Evolutionary conservation across 495 filamentous ascomycete genomes (phyloP).

Genomic region (Lasiosphaeriaceae sp.): DNA sequence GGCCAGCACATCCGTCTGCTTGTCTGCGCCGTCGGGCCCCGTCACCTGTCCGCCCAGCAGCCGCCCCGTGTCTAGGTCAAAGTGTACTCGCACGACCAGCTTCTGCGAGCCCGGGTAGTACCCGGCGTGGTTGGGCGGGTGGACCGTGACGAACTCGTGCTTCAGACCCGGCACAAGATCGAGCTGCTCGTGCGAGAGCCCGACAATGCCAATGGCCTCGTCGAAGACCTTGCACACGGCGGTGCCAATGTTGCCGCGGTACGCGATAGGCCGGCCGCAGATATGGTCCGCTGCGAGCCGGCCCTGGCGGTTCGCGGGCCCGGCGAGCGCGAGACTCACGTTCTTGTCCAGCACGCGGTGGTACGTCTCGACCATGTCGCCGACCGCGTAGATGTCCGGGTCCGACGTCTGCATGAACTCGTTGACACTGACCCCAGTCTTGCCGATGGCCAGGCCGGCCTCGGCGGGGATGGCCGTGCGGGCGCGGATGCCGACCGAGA

Average conservation of each 20-base stretch:
- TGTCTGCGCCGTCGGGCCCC: conserved; percentile 24
- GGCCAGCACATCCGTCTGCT: conserved; percentile 30
- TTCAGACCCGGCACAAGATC: background rate
- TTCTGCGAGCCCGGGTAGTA: conserved; percentile 30
- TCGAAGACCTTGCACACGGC: conserved; percentile 25
- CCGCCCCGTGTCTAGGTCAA: conserved; percentile 16
- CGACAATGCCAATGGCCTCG: conserved; percentile 21
- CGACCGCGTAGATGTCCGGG: conserved; percentile 32
- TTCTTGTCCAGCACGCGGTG: conserved; percentile 13
- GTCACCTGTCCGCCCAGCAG: conserved; percentile 27
- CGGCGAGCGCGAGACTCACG: conserved; percentile 24
- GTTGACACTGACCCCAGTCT: conserved; percentile 23
- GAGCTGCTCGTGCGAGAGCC: conserved; percentile 16
- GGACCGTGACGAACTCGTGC: conserved; percentile 26
- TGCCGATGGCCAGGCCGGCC: conserved; percentile 22
- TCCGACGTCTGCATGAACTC: conserved; percentile 29
- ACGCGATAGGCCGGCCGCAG: conserved; percentile 16
- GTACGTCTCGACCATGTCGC: conserved; percentile 32
- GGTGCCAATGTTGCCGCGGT: conserved; percentile 28
- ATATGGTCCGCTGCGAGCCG: conserved; percentile 30
- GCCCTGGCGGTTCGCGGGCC: conserved; percentile 32
- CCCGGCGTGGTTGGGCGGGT: conserved; percentile 29
- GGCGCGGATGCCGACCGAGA: conserved; percentile 22
- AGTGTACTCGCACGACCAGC: conserved; percentile 24
- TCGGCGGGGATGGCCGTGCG: conserved; percentile 18